Conservation (phyloP, 768 basidiomycete species). For the Mycena chlorophos region DNA sequence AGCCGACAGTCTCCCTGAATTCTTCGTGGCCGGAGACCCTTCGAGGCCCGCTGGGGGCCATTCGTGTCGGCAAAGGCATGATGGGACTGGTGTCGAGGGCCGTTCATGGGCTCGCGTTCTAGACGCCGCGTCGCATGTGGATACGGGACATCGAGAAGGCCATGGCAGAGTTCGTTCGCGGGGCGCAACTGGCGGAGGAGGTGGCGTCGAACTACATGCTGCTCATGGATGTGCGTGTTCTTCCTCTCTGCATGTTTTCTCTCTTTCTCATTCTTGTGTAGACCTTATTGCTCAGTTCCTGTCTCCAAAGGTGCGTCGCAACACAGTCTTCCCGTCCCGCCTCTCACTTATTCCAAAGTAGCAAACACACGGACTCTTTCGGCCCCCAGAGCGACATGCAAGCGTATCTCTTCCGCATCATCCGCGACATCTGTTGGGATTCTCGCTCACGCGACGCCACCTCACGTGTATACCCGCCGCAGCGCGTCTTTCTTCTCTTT, state of each 20-base stretch:
- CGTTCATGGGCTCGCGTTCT: constrained; percentile 57
- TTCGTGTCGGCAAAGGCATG: constrained; percentile 43
- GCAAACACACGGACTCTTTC: constrained; percentile 63
- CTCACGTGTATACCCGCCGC: no score
- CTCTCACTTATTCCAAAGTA: constrained; percentile 30
- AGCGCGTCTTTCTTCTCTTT: no score
- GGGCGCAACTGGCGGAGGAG: constrained; percentile 60
- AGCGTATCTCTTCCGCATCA: constrained; percentile 58
- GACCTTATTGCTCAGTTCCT: constrained; percentile 82
- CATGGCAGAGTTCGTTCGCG: constrained; percentile 63
- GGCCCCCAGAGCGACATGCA: constrained; percentile 54
- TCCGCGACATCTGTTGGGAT: no score
- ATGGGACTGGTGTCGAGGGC: constrained; percentile 32
- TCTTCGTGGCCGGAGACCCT: constrained; percentile 64
- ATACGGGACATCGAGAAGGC: constrained; percentile 58
- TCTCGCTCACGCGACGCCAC: no score
- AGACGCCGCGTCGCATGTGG: constrained; percentile 61
- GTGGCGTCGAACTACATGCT: constrained; percentile 79
- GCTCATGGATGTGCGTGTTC: constrained; percentile 77
- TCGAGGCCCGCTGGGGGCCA: constrained; percentile 62
- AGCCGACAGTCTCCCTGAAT: constrained; percentile 82
- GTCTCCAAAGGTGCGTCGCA: constrained; percentile 57
- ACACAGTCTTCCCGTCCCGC: not conserved
- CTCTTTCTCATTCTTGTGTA: constrained; percentile 27
- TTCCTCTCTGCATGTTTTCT: not conserved